phyloP scores from a whole-genome alignment of 257 asterid genomes.

The Solanum virginianum region DNA sequence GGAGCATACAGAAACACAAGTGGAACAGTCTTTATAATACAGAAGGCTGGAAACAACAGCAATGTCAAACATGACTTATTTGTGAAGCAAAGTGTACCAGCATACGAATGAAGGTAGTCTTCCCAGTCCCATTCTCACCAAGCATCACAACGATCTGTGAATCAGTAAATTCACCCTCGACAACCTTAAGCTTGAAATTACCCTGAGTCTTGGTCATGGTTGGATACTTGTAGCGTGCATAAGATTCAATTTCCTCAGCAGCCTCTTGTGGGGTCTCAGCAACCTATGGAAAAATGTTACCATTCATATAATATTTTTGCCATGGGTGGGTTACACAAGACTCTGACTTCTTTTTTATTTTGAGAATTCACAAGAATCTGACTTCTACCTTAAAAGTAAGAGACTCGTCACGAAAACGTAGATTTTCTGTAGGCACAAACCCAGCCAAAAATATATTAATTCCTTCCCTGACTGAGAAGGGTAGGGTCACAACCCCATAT shows the following conservation, averaged over 20 bases:
- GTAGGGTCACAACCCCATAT: constrained; percentile 92
- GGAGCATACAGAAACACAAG: neutral
- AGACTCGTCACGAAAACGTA: constrained; percentile 86
- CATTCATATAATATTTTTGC: neutral
- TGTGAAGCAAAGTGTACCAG: constrained; percentile 37
- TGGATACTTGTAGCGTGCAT: constrained; percentile 84
- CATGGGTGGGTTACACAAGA: neutral
- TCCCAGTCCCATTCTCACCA: constrained; percentile 99
- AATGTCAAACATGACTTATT: neutral
- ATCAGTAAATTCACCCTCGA: constrained; percentile 98
- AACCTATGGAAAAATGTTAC: constrained; percentile 37
- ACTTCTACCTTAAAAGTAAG: constrained; percentile 68
- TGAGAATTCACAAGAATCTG: neutral
- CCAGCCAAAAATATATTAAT: constrained; percentile 91
- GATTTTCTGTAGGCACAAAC: constrained; percentile 92
- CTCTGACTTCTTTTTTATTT: neutral
- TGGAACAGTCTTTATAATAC: neutral
- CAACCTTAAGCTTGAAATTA: constrained; percentile 75
- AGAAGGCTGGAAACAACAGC: neutral
- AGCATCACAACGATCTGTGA: constrained; percentile 98
- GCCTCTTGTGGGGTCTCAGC: constrained; percentile 94
- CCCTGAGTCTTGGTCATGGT: constrained; percentile 94
- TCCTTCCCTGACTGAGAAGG: constrained; percentile 97
- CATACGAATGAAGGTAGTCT: constrained; percentile 93
- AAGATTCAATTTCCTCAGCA: constrained; percentile 83